phyloP scores from a whole-genome alignment of 345 rosid species.

The Eucalyptus camaldulensis region DNA sequence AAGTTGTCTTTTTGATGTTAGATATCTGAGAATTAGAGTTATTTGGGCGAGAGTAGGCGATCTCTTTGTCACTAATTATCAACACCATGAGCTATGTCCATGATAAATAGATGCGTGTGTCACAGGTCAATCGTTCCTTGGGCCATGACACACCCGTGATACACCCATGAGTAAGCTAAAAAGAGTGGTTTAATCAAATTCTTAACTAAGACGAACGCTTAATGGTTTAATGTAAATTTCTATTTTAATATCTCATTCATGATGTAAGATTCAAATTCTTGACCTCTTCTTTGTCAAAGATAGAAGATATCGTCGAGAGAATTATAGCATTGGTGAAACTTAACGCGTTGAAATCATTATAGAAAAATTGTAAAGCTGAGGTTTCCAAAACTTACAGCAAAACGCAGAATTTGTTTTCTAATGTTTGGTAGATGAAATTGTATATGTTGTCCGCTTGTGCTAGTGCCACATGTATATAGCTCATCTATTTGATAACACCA shows the following conservation, averaged over 20 bases:
- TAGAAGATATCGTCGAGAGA: rapidly evolving
- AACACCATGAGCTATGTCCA: neutral
- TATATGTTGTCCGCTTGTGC: neutral
- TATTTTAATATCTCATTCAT: neutral
- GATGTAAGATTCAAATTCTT: neutral
- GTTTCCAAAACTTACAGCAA: neutral
- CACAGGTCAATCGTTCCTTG: neutral
- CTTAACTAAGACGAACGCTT: neutral
- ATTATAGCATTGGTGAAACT: neutral
- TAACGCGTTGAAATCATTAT: rapidly evolving
- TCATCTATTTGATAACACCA: neutral
- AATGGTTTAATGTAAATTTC: neutral
- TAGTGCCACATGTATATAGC: neutral
- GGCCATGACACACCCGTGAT: neutral
- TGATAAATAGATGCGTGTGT: neutral
- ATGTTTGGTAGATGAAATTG: neutral
- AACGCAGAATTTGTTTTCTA: neutral
- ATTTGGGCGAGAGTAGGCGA: neutral
- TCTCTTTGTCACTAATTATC: neutral
- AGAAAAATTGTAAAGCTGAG: neutral
- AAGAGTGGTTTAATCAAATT: neutral
- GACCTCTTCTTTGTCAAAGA: neutral
- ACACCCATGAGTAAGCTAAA: neutral
- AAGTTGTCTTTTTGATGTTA: neutral
- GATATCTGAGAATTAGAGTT: neutral